Conservation (phyloP, 345 rosid genomes). For the Combretum micranthum region DNA sequence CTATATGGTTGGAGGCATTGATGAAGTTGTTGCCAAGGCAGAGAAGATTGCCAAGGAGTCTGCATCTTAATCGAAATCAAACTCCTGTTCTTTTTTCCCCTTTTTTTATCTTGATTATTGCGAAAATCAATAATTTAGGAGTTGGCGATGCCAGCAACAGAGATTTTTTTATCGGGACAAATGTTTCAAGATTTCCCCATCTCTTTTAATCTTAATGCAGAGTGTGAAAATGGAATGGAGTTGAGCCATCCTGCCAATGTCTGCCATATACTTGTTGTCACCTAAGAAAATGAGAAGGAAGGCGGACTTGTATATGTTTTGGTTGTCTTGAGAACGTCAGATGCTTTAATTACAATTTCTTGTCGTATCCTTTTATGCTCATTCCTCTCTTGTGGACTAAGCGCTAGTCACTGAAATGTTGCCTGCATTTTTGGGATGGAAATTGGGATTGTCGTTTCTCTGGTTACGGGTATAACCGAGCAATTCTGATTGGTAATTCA, state of each 20-base stretch:
- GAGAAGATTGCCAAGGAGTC: conserved; percentile 74
- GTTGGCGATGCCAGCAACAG: conserved; percentile 2
- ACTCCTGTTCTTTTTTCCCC: neutral
- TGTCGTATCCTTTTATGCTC: too few species aligned
- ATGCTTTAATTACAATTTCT: too few species aligned
- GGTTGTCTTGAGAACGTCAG: too few species aligned
- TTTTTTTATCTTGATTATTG: conserved; percentile 4
- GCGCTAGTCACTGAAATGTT: too few species aligned
- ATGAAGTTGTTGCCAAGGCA: conserved; percentile 79
- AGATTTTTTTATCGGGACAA: neutral
- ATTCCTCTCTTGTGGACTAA: too few species aligned
- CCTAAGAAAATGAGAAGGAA: too few species aligned
- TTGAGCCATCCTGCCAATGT: neutral
- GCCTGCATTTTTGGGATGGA: too few species aligned
- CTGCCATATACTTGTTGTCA: too few species aligned
- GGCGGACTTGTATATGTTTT: too few species aligned
- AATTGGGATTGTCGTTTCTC: too few species aligned
- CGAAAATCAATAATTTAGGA: neutral
- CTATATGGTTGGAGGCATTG: conserved; percentile 87
- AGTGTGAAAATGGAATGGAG: conserved; percentile 8
- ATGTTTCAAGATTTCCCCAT: conserved; percentile 1
- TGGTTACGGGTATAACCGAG: too few species aligned
- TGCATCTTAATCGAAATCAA: conserved; percentile 33
- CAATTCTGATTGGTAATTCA: too few species aligned
- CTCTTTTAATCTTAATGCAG: conserved; percentile 6